These are phyloP conservation scores for Russula olivacea DNA, from an alignment of 768 basidiomycete genomes.

Conservation along the genomic window DNA sequence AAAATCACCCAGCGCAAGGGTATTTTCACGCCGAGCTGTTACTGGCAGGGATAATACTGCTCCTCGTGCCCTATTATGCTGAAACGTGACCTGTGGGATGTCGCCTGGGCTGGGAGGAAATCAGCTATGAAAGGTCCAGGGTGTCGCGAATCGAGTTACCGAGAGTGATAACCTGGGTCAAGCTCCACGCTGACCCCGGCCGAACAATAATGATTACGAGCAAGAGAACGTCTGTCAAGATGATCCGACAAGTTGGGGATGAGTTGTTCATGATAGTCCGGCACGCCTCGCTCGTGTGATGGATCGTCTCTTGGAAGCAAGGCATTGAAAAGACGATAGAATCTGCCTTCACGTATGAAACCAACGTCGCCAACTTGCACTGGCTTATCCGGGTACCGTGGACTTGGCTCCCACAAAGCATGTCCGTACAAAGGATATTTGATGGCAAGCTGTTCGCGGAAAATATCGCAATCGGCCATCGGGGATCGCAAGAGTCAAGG, in stretches of 20 bases:
- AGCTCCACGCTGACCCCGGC: not conserved
- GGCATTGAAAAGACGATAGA: slow-evolving; percentile 23
- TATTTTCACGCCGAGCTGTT: not conserved
- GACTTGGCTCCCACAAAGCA: slow-evolving; percentile 23
- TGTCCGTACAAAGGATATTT: slow-evolving; percentile 1
- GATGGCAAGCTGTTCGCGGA: slow-evolving; percentile 6
- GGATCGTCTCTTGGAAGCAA: slow-evolving; percentile 6
- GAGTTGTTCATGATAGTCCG: not conserved
- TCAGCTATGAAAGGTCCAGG: not conserved
- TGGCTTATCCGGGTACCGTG: not conserved
- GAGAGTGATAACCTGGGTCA: not conserved
- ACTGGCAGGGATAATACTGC: slow-evolving; percentile 9
- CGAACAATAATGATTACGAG: not conserved
- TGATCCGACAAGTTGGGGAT: not conserved
- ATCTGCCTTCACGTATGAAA: slow-evolving; percentile 20
- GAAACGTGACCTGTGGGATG: not conserved
- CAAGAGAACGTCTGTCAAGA: not conserved
- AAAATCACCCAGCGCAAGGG: not conserved
- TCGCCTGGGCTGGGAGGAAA: not conserved
- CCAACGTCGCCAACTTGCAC: slow-evolving; percentile 26
- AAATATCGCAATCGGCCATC: slow-evolving; percentile 11
- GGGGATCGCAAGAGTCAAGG: too few relatives aligned
- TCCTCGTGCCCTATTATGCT: not conserved
- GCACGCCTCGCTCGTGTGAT: not conserved
- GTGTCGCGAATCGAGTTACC: not conserved